Base-by-base conservation (phyloP, 1,139 yeast genomes). In the Saccharomyces pastorianus region DNA sequence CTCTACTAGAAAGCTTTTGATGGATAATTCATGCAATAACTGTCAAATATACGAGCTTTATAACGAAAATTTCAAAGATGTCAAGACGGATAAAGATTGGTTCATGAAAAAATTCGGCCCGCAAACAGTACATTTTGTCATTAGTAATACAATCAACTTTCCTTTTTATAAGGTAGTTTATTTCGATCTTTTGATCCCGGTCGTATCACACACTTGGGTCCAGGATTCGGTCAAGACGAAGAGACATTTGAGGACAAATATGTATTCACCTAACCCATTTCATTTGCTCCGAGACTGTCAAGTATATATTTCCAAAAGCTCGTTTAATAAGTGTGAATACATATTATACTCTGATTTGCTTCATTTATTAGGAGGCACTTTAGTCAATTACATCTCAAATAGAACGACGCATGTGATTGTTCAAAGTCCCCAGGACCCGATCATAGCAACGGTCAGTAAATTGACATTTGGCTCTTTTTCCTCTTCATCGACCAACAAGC, bases 391-490 rank as follows among this genome's bases (percentile, higher is more conserved):
- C n/a, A 70, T 90, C 38, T 82, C 88, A 8, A 78, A 79, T 53
- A 78, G 78, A 58, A 87, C 95, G 1, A 88, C 97, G 0, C 97
- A 91, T 73, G 75, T 89, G 51, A 73, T 91, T 14, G 80, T 95
- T 0, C 64, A 71, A 8, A 81, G 80, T 60, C 66, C 78, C 28
- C 71, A 79, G 34, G 84, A 85, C 58, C 84, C 71, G 28, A 68
- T 74, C 26, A 67, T 71, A 34, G 60, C 69, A 41, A 75, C 76
- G 0, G 72, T 76, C 1, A 73, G 57, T 17, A 57, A 56, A 31
- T 50, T 47, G 49, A 23, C 41, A 4, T 28, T 47, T 29, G 49
- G 29, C 44, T 47, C 44, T 38, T 38, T 38, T 17, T 38, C 44
- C 5, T 38, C 44, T 17, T 14, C 51, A 72, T 20, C 68, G 72